Conservation (phyloP, 768 basidiomycete genomes). For the Xanthoconium stramineum region DNA sequence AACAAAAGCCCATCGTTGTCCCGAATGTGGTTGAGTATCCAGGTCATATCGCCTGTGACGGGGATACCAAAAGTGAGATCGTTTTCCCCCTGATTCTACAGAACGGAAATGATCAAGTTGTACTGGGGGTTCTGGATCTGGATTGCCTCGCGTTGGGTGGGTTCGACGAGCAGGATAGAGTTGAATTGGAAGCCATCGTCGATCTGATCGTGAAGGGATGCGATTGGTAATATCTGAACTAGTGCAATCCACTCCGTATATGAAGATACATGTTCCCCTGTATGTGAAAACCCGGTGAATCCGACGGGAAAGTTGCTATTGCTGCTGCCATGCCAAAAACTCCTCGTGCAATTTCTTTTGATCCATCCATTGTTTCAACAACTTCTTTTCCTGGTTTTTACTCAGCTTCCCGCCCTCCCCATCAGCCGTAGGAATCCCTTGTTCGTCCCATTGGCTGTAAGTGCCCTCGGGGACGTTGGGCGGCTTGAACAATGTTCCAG, state of each 20-base stretch:
- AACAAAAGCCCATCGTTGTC: slow-evolving; percentile 60
- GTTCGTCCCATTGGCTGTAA: slow-evolving; percentile 83
- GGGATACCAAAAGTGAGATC: slow-evolving; percentile 85
- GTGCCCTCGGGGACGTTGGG: slow-evolving; percentile 68
- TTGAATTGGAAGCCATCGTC: slow-evolving; percentile 74
- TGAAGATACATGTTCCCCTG: background rate
- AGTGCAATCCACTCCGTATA: slow-evolving; percentile 3
- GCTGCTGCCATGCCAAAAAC: slow-evolving; percentile 52
- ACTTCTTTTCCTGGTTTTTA: slow-evolving; percentile 77
- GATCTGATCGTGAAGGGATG: slow-evolving; percentile 58
- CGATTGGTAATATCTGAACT: slow-evolving; percentile 50
- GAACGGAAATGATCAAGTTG: slow-evolving; percentile 29
- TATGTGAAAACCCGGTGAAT: background rate
- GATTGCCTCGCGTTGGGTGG: slow-evolving; percentile 73
- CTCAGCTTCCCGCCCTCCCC: slow-evolving; percentile 79
- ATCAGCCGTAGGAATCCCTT: slow-evolving; percentile 84
- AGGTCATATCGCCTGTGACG: slow-evolving; percentile 94
- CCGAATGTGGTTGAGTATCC: slow-evolving; percentile 76
- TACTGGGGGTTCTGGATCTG: slow-evolving; percentile 73
- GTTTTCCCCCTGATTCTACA: slow-evolving; percentile 69
- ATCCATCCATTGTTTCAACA: slow-evolving; percentile 63
- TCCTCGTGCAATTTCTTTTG: slow-evolving; percentile 84
- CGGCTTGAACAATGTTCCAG: slow-evolving; percentile 79
- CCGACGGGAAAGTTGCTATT: slow-evolving; percentile 1
- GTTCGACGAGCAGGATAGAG: slow-evolving; percentile 74